Evolutionary conservation across 1,139 yeast genomes (phyloP).

Genomic region (Zygosaccharomyces sapae): DNA sequence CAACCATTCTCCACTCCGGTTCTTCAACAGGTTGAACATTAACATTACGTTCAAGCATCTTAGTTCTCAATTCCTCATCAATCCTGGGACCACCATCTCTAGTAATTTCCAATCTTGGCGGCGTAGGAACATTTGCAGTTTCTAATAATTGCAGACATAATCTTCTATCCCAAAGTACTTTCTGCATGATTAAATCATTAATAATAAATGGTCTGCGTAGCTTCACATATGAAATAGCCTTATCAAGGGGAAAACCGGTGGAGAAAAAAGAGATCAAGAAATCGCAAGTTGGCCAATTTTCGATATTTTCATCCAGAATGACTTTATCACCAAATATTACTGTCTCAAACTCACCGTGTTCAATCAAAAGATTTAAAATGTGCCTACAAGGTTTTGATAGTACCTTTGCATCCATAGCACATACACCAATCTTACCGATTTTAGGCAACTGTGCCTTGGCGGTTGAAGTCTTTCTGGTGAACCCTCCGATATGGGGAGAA

Average conservation of each 20-base stretch:
- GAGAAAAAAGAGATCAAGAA: constrained; percentile 89
- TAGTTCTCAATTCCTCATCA: constrained; percentile 56
- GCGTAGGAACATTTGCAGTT: constrained; percentile 82
- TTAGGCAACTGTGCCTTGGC: constrained; percentile 54
- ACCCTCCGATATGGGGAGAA: constrained; percentile 26
- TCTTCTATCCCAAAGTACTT: constrained; percentile 94
- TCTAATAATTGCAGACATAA: constrained; percentile 78
- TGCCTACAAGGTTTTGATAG: constrained; percentile 93
- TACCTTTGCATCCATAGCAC: constrained; percentile 98
- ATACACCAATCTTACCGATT: constrained; percentile 93
- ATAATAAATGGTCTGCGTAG: constrained; percentile 85
- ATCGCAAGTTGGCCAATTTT: constrained; percentile 99
- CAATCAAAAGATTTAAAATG: constrained; percentile 80
- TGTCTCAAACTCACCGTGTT: constrained; percentile 93
- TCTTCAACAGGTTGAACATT: constrained; percentile 52
- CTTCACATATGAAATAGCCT: constrained; percentile 87
- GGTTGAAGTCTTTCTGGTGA: constrained; percentile 35
- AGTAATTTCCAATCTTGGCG: constrained; percentile 78
- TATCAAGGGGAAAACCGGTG: constrained; percentile 93
- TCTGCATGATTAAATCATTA: constrained; percentile 87
- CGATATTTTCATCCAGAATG: constrained; percentile 85
- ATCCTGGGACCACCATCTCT: constrained; percentile 96
- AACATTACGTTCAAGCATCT: constrained; percentile 58
- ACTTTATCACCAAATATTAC: constrained; percentile 97
- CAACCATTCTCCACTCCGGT: constrained; percentile 83